Evolutionary conservation across 192 early-diverging fungal genomes (phyloP).

Genomic region (Coemansia sp.): DNA sequence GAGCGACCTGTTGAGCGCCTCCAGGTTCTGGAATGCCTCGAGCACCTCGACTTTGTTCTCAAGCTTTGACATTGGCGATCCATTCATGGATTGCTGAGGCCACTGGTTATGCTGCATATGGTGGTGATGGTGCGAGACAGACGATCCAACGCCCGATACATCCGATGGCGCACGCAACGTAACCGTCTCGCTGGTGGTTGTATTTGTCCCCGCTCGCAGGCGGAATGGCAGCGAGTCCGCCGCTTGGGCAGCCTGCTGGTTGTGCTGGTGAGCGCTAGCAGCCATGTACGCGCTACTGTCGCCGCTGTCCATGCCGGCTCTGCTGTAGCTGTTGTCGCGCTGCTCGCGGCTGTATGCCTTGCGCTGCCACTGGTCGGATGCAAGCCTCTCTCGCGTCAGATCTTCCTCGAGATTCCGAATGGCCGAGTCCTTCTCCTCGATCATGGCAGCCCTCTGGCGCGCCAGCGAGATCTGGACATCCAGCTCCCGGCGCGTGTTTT

Average conservation of each 20-base stretch:
- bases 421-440: conserved; percentile 19
- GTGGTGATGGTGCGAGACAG: not conserved
- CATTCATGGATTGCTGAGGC: too few species aligned
- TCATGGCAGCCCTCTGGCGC: conserved; percentile 6
- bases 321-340: conserved; percentile 1
- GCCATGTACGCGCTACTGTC: not conserved
- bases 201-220: conserved; percentile 34
- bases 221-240: conserved; percentile 10
- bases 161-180: conserved; percentile 43
- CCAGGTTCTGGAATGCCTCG: conserved; percentile 1
- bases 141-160: conserved; percentile 4
- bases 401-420: conserved; percentile 27
- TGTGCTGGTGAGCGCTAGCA: not conserved
- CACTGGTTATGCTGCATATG: not conserved
- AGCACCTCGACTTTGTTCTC: not conserved
- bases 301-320: not conserved
- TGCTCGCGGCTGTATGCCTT: not conserved
- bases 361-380: conserved; percentile 19
- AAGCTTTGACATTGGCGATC: not conserved
- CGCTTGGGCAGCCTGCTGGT: conserved; percentile 1
- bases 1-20: not conserved
- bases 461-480: conserved; percentile 8
- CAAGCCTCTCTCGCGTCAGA: conserved; percentile 16
- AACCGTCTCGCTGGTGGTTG: conserved; percentile 38
- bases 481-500: not conserved